Conservation (phyloP, 2,329 filamentous ascomycete genomes). For the Botryotinia calthae region DNA sequence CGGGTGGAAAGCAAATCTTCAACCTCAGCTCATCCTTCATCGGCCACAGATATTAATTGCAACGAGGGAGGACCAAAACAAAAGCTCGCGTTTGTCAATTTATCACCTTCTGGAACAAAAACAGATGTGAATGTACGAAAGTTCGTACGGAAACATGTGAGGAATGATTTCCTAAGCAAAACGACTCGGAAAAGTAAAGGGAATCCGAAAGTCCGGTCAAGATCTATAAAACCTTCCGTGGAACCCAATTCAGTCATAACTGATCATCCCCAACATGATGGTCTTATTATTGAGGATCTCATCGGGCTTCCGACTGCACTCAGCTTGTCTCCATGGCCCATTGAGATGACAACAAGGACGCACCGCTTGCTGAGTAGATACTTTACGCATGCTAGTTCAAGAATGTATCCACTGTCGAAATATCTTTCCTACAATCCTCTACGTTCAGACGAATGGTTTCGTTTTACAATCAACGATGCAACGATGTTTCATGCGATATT, state of each 20-base stretch:
- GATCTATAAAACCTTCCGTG: not conserved
- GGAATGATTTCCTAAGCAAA: conserved; percentile 26
- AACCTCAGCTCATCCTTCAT: not conserved
- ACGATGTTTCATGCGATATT: conserved; percentile 30
- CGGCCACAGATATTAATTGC: not conserved
- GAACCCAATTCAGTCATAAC: not conserved
- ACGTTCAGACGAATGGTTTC: conserved; percentile 28
- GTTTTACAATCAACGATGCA: conserved; percentile 28
- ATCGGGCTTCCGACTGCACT: conserved; percentile 26
- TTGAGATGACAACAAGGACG: conserved; percentile 22
- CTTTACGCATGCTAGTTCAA: conserved; percentile 22
- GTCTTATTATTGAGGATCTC: not conserved
- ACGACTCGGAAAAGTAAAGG: not conserved
- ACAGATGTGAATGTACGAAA: conserved; percentile 23
- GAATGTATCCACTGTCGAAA: conserved; percentile 24
- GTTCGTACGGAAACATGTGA: conserved; percentile 27
- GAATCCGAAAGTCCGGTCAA: not conserved
- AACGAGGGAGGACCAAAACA: not conserved
- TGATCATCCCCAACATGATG: not conserved
- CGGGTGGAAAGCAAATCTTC: not conserved
- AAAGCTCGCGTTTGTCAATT: conserved; percentile 27
- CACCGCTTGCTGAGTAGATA: conserved; percentile 27
- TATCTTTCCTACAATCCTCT: conserved; percentile 26
- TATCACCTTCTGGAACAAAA: conserved; percentile 12
- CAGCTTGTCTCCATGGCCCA: conserved; percentile 22